Evolutionary conservation across 192 early-diverging fungal species (phyloP).

Genomic region (Linnemannia hyalina): DNA sequence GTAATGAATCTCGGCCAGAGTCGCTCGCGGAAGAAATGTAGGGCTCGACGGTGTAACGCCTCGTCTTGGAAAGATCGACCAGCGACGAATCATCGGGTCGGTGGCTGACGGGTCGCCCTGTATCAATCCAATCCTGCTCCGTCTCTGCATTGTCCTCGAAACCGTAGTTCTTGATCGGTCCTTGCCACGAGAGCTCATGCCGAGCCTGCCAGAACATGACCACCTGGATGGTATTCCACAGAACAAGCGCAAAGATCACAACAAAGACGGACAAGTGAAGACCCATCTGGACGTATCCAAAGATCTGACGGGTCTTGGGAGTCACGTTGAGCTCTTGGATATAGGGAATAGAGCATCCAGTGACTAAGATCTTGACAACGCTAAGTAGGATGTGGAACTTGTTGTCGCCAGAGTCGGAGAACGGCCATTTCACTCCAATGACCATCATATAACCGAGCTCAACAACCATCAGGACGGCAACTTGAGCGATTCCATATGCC

Average conservation of each 20-base stretch:
- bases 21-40: slow-evolving; percentile 27
- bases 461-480: slow-evolving; percentile 49
- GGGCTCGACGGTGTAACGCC: slow-evolving; percentile 49
- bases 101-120: slow-evolving; percentile 24
- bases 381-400: slow-evolving; percentile 51
- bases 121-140: slow-evolving; percentile 22
- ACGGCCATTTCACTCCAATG: slow-evolving; percentile 60
- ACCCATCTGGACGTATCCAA: slow-evolving; percentile 60
- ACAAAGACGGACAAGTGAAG: slow-evolving; percentile 58
- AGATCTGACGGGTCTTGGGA: slow-evolving; percentile 44
- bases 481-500: slow-evolving; percentile 60
- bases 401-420: slow-evolving; percentile 54
- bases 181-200: slow-evolving; percentile 21
- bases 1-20: not conserved
- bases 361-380: slow-evolving; percentile 44
- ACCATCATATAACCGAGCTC: slow-evolving; percentile 58
- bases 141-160: slow-evolving; percentile 15
- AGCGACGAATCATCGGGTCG: not conserved
- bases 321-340: slow-evolving; percentile 27
- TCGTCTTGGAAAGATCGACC: slow-evolving; percentile 6
- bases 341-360: slow-evolving; percentile 56
- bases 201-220: slow-evolving; percentile 45
- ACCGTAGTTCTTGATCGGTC: slow-evolving; percentile 28
- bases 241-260: slow-evolving; percentile 51
- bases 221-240: slow-evolving; percentile 52